These are phyloP conservation scores for Cylindrotheca fusiformis DNA, from an alignment of 108 stramenopile genomes.

Conservation along the genomic window DNA sequence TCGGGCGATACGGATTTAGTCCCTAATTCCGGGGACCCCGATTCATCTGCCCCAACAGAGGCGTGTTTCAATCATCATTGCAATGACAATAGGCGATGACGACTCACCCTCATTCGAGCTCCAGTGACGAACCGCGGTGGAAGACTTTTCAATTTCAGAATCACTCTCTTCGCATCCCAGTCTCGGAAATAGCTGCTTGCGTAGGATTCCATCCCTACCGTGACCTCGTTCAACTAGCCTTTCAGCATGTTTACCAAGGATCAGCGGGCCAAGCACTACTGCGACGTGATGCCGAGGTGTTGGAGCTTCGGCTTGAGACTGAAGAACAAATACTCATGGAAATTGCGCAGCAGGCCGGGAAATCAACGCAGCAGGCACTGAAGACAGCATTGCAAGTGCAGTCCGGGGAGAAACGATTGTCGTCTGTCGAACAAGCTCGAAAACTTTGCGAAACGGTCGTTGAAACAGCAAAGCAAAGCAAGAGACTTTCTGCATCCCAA, in stretches of 20 bases:
- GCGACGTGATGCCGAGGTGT: constrained; percentile 42
- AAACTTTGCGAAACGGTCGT: constrained; percentile 29
- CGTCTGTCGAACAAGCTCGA: constrained; percentile 44
- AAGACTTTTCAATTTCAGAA: constrained; percentile 35
- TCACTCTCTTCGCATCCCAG: constrained; percentile 57
- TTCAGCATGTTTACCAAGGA: constrained; percentile 73
- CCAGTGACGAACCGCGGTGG: neutral
- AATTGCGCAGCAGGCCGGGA: constrained; percentile 54
- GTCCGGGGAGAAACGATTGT: constrained; percentile 32
- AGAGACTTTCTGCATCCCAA: constrained; percentile 39
- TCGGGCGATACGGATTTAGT: constrained; percentile 97
- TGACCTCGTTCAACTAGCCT: constrained; percentile 45
- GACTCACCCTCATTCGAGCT: neutral
- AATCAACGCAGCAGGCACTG: constrained; percentile 34
- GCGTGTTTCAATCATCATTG: too few species aligned
- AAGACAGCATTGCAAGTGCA: constrained; percentile 40
- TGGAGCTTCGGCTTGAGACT: constrained; percentile 40
- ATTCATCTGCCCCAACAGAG: too few species aligned
- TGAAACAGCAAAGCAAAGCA: constrained; percentile 28
- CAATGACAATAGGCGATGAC: too few species aligned
- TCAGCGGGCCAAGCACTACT: constrained; percentile 45
- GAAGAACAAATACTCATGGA: constrained; percentile 44
- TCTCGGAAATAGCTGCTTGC: constrained; percentile 53
- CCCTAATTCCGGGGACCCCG: too few species aligned
- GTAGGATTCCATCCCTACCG: constrained; percentile 64